Base-by-base conservation (phyloP, 768 basidiomycete species). In the Rhodosporidiobolus sp. region DNA sequence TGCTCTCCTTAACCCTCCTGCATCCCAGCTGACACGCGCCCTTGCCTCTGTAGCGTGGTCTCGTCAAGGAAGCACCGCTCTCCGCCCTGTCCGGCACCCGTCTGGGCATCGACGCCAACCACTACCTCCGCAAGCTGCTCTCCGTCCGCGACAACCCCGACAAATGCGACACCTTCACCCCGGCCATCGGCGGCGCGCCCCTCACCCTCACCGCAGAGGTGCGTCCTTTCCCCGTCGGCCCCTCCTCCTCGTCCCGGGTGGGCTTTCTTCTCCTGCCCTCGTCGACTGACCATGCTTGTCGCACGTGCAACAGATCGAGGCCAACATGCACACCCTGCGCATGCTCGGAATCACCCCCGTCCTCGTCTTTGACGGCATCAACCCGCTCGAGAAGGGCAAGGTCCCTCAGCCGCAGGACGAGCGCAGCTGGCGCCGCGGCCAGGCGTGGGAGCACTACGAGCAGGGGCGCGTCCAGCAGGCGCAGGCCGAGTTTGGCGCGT, bases 311-410 rank as follows among this genome's bases (percentile, higher is more conserved):
- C 89, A 91, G 74, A 92, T 99, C 80, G 94, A 97, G 83, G 85
- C 88, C 50, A 94, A 99, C 84, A 85, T 98, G 57, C 90, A 94
- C 59, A 84, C 86, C 22, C 88, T 98, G 79, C 94, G 96, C 85
- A 89, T 89, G 82, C 84, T 91, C 46, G 88, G 86, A 76, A 97
- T 99, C 85, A 96, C 95, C 80, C 96, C 96, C 30, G 92, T 99
- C n/a, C 95, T 99, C 78, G 92, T 99, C 62, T 98, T 98, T 82
- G 88, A 91, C 24, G 96, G 96, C 8, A 84, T 99, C 45, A 83
- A 87, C 2, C 90, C 91, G 19, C 84, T 86, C 38, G 79, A 87
- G 76, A 84, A 87, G 48, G 50, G 62, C 35, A 69, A 79, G 60
- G 68, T 72, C 7, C 67, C 65, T 16, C 20, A 48, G 35, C 34